Evolutionary conservation across 129 eudicot genomes (phyloP), one percentile per base, ranked within the genome.

Genomic region (Logfia minima): DNA sequence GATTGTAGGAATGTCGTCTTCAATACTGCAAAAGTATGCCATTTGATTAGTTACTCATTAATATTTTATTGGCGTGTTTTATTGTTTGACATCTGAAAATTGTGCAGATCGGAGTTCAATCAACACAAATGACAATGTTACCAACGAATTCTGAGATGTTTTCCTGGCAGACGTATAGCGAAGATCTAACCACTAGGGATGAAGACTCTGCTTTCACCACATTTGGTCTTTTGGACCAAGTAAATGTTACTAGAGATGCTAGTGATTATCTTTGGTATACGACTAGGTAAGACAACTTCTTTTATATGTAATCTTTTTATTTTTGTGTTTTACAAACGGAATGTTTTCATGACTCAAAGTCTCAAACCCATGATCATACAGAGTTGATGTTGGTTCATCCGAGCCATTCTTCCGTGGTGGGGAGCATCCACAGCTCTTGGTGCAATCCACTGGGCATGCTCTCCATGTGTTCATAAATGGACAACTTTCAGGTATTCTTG

Each of bases 201-300:
- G 93, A 85, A 59, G 77, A 84, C 82, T 78, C 90, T 24, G 34
- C 88, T 35, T 87, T 91, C 74, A 81, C 88, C 9, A 68, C 90
- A 5, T 18, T 66, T 53, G 97, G 99, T 70, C 90, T 94, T 59
- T 64, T 94, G 85, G 99, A 94, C 79, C 99, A 94, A 82, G 85
- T 94, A 64, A 94, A 94, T 85, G 86, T 89, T 79, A 94, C 97
- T 48, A 87, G 96, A 82, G 99, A 94, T 85, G 64, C 89, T 41
- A 91, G 90, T 80, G 99, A 94, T 72, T 94, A 94, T 67, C 90
- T 91, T 16, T 94, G 99, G 97, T 94, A 94, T 84, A 89, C 77
- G 64, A 91, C 93, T 45, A 89, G 90, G 99, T 89, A 78, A 71
- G 90, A 76, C 3, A 1, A 37, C 41, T 11, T 34, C 11, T 43